phyloP scores from a whole-genome alignment of 208 protist species.

The Acanthamoeba quina region DNA sequence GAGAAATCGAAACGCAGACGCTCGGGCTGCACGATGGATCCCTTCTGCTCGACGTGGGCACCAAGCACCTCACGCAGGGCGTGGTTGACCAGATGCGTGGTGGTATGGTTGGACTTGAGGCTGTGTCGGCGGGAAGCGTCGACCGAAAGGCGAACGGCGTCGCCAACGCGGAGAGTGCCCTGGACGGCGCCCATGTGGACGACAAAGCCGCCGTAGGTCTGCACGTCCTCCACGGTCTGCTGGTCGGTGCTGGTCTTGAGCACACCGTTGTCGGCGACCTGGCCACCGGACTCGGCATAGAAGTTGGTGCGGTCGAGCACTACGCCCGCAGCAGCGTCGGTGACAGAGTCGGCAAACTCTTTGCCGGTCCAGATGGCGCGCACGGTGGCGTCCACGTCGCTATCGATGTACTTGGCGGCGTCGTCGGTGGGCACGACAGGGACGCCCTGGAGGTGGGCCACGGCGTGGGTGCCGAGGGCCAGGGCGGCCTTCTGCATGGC shows the following conservation, averaged over 20 bases:
- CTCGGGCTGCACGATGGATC: slow-evolving; percentile 71
- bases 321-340: slow-evolving; percentile 87
- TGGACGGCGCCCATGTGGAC: slow-evolving; percentile 96
- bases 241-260: slow-evolving; percentile 82
- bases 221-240: slow-evolving; percentile 36
- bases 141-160: slow-evolving; percentile 88
- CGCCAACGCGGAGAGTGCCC: slow-evolving; percentile 83
- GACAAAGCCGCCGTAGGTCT: slow-evolving; percentile 95
- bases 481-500: slow-evolving; percentile 72
- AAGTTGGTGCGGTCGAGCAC: slow-evolving; percentile 97
- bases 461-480: slow-evolving; percentile 81
- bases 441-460: slow-evolving; percentile 90
- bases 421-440: slow-evolving; percentile 95
- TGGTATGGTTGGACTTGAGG: slow-evolving; percentile 77
- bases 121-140: slow-evolving; percentile 90
- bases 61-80: slow-evolving; percentile 52
- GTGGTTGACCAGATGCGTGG: slow-evolving; percentile 59
- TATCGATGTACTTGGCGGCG: slow-evolving; percentile 93
- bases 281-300: slow-evolving; percentile 98
- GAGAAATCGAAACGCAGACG: slow-evolving; percentile 78
- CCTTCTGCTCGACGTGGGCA: slow-evolving; percentile 24
- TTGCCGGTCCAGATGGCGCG: slow-evolving; percentile 90
- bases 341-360: slow-evolving; percentile 88
- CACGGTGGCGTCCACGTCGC: slow-evolving; percentile 75
- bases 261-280: slow-evolving; percentile 97